Evolutionary conservation across 2,329 filamentous ascomycete species (phyloP), one percentile per base, ranked within the genome.

Genomic region (Curvularia lunata): DNA sequence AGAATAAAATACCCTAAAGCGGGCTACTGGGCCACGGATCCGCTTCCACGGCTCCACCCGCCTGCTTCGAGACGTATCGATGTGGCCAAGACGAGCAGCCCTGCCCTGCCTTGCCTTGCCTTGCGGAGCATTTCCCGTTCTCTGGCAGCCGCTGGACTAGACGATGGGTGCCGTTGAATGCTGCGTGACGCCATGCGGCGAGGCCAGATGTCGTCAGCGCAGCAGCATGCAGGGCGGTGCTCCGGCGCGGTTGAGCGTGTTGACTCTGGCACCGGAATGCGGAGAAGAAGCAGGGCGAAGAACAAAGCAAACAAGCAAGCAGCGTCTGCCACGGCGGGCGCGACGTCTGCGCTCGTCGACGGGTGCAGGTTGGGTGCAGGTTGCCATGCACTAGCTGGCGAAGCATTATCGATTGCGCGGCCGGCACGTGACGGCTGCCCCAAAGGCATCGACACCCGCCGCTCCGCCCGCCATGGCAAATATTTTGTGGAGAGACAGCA

Each of bases 341-440:
- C 45, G 42, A 57, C 57, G 64, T 68, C 66, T 27, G 25, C 25
- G 6, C 3, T 27, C 8, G 25, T 27, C 6, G 63, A 56, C 67
- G 34, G 16, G 16, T 37, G 34, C 16, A 37, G 13, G 34, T 1
- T n/a, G 63, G 59, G 55, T 30, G 47, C 41, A 28, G 18, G 16
- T 34, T 51, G 47, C 37, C 52, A 57, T 59, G 56, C 63, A 59
- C 58, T 59, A 67, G 53, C 53, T 38, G 48, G 37, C 21, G 43
- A 52, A 47, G 30, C 54, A 49, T 68, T 68, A 68, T 67, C 66
- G 67, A 69, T 69, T 68, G 63, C 67, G 62, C 53, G 62, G 54
- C 40, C 40, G 16, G 25, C 40, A 42, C 40, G 40, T 42, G 40
- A 25, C 6, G 5, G 1, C 8, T 42, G 16, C 21, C 16, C 40